These are phyloP conservation scores for Saururus chinensis DNA, from an alignment of 164 flowering plant genomes.

Conservation along the genomic window DNA sequence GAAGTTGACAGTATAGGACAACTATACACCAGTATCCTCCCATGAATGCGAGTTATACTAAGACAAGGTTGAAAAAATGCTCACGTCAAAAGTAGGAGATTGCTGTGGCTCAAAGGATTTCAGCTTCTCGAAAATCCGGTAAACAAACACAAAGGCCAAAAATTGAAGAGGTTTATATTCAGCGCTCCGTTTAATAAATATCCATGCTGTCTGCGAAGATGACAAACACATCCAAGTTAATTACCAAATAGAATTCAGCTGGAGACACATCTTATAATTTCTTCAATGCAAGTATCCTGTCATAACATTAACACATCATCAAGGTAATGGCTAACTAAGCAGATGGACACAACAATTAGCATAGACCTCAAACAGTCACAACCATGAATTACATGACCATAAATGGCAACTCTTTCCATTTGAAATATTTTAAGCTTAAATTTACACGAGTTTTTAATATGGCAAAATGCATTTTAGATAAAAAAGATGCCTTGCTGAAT, in stretches of 20 bases:
- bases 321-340: too few relatives aligned
- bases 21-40: not conserved
- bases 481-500: too few relatives aligned
- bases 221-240: constrained; percentile 1
- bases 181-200: constrained; percentile 51
- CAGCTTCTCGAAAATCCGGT: constrained; percentile 89
- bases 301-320: not conserved
- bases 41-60: not conserved
- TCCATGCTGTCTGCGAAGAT: constrained; percentile 77
- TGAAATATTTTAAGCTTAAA: too few relatives aligned
- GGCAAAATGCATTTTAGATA: too few relatives aligned
- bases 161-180: constrained; percentile 93
- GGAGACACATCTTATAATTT: not conserved
- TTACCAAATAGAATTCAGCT: not conserved
- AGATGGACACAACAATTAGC: too few relatives aligned
- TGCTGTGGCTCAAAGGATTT: constrained; percentile 64
- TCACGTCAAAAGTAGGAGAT: constrained; percentile 70
- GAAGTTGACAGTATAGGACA: too few relatives aligned
- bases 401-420: too few relatives aligned
- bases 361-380: too few relatives aligned
- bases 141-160: constrained; percentile 69
- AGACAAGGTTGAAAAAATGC: constrained; percentile 10
- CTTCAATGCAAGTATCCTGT: not conserved
- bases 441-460: too few relatives aligned
- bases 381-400: too few relatives aligned